These are phyloP conservation scores for Lipomyces kockii DNA, from an alignment of 805 yeast genomes.

Conservation along the genomic window DNA sequence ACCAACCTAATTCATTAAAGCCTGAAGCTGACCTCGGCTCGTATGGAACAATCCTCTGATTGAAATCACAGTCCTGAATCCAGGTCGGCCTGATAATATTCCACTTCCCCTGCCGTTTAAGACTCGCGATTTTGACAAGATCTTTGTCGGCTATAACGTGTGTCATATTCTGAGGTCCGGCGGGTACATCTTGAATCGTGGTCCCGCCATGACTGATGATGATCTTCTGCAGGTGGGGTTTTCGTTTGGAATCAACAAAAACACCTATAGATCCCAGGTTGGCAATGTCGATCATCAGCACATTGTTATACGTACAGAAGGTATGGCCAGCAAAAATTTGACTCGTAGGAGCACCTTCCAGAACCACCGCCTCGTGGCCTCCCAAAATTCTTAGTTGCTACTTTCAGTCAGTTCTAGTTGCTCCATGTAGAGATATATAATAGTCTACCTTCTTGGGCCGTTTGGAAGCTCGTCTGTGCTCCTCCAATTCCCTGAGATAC, in stretches of 20 bases:
- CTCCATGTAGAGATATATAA: background rate
- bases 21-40: constrained; percentile 53
- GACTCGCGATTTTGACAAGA: constrained; percentile 49
- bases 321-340: constrained; percentile 20
- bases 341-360: constrained; percentile 9
- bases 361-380: background rate
- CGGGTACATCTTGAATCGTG: constrained; percentile 22
- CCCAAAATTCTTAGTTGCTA: constrained; percentile 16
- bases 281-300: background rate
- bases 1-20: constrained; percentile 55
- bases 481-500: constrained; percentile 16
- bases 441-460: constrained; percentile 8
- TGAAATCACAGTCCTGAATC: constrained; percentile 67
- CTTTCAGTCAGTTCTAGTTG: background rate
- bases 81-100: constrained; percentile 72
- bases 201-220: constrained; percentile 51
- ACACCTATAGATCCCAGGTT: background rate
- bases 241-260: constrained; percentile 9
- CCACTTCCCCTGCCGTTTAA: constrained; percentile 53
- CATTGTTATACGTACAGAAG: constrained; percentile 11
- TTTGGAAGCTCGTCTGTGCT: constrained; percentile 15
- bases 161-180: background rate
- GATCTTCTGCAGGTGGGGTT: constrained; percentile 49
- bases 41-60: constrained; percentile 51
- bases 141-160: constrained; percentile 36